Percentiles rank a stretch among this genome's conserved stretches.
phyloP scores from a whole-genome alignment of 306 rosid species.

The Malus fusca region DNA sequence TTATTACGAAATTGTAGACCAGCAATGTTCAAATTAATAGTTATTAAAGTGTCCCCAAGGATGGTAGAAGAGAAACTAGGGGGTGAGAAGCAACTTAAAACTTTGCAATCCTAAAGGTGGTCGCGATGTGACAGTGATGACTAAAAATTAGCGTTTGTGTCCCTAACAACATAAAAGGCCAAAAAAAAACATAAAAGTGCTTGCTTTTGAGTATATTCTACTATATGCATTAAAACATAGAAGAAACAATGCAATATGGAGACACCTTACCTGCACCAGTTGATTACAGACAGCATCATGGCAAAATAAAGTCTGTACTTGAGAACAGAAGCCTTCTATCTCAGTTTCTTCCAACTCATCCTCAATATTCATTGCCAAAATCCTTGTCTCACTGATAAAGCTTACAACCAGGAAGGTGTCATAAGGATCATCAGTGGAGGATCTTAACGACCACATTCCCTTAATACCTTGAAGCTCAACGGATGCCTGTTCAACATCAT shows the following conservation, averaged over 20 bases:
- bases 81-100: background rate
- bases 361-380: constrained; percentile 93
- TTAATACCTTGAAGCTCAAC: constrained; percentile 99
- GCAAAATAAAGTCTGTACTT: constrained; percentile 92
- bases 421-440: constrained; percentile 87
- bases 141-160: background rate
- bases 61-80: background rate
- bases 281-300: constrained; percentile 88
- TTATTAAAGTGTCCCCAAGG: background rate
- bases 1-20: background rate
- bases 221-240: background rate
- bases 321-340: constrained; percentile 86
- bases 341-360: constrained; percentile 96
- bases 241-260: background rate
- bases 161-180: background rate
- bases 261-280: constrained; percentile 71
- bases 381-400: constrained; percentile 90
- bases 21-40: background rate
- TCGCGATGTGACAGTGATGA: background rate
- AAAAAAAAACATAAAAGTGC: background rate
- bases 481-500: constrained; percentile 62
- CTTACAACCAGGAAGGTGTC: constrained; percentile 93
- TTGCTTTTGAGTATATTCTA: background rate
- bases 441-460: constrained; percentile 97
- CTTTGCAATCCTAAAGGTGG: background rate